phyloP scores from a whole-genome alignment of 192 early-diverging fungal species.

The Coemansia sp. region DNA sequence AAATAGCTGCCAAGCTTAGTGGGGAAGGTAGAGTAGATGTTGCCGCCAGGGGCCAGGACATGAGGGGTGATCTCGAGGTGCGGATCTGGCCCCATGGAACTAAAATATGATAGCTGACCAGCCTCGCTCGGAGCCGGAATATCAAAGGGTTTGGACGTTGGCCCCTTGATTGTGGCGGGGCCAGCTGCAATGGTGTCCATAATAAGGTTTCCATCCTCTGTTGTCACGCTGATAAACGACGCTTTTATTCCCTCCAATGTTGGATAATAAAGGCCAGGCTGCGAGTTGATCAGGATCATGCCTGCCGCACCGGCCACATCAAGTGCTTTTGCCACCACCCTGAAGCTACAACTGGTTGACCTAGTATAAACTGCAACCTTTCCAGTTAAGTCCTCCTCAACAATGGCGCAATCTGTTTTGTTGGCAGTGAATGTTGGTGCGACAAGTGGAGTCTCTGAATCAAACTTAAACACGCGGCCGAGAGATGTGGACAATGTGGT shows the following conservation, averaged over 20 bases:
- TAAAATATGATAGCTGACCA: conserved; percentile 61
- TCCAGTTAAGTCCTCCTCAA: conserved; percentile 1
- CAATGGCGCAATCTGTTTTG: background rate
- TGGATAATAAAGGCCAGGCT: background rate
- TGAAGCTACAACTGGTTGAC: background rate
- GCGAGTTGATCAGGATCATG: background rate
- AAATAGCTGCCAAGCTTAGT: conserved; percentile 41
- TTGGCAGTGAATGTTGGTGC: background rate
- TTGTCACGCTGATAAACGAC: background rate
- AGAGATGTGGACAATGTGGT: conserved; percentile 5
- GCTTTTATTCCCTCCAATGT: background rate
- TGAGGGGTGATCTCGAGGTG: conserved; percentile 63
- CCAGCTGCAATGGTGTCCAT: background rate
- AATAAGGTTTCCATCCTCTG: background rate
- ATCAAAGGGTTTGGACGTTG: background rate
- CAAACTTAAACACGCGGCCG: conserved; percentile 17
- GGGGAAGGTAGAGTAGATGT: conserved; percentile 67
- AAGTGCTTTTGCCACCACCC: background rate
- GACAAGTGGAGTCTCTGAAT: conserved; percentile 14
- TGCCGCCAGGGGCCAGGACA: conserved; percentile 66
- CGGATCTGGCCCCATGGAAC: conserved; percentile 66
- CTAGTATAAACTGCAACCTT: background rate
- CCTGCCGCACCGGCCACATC: background rate
- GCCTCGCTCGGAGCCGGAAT: background rate
- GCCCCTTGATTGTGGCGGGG: background rate